Conservation (phyloP, 768 basidiomycete species). For the Boletus sp. region DNA sequence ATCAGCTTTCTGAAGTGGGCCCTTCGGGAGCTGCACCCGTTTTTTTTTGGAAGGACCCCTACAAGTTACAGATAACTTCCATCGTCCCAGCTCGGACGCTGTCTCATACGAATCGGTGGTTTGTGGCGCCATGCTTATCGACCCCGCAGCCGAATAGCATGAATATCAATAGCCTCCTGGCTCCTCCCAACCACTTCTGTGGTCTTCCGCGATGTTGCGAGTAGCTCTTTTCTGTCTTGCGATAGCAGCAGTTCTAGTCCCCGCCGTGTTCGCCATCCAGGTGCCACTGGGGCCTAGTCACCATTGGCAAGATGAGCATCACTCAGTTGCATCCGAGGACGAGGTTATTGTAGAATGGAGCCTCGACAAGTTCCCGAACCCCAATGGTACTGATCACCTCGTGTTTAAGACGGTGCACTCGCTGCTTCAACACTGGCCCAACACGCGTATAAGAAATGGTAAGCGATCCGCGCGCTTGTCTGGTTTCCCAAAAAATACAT, state of each 20-base stretch:
- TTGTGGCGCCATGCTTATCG: too few relatives aligned
- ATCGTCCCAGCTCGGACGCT: too few relatives aligned
- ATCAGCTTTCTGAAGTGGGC: too few relatives aligned
- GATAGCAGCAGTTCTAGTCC: neutral
- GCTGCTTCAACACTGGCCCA: constrained; percentile 44
- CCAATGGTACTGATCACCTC: constrained; percentile 27
- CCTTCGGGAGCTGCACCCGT: too few relatives aligned
- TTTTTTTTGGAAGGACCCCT: too few relatives aligned
- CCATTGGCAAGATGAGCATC: neutral
- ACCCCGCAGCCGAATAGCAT: too few relatives aligned
- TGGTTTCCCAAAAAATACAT: constrained; percentile 13
- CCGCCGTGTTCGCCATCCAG: neutral
- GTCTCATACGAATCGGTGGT: too few relatives aligned
- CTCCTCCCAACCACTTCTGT: neutral
- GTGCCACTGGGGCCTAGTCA: constrained; percentile 4
- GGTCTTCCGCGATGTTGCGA: neutral
- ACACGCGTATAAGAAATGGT: constrained; percentile 48
- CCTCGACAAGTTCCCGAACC: constrained; percentile 20
- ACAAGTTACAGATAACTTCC: too few relatives aligned
- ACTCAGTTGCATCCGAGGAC: neutral
- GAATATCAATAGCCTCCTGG: too few relatives aligned
- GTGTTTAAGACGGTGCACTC: constrained; percentile 27
- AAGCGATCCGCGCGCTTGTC: constrained; percentile 6
- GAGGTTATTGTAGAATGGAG: constrained; percentile 17
- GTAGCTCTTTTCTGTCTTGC: neutral